Evolutionary conservation across 129 eudicot species (phyloP).

Genomic region (Flaveria brownii): DNA sequence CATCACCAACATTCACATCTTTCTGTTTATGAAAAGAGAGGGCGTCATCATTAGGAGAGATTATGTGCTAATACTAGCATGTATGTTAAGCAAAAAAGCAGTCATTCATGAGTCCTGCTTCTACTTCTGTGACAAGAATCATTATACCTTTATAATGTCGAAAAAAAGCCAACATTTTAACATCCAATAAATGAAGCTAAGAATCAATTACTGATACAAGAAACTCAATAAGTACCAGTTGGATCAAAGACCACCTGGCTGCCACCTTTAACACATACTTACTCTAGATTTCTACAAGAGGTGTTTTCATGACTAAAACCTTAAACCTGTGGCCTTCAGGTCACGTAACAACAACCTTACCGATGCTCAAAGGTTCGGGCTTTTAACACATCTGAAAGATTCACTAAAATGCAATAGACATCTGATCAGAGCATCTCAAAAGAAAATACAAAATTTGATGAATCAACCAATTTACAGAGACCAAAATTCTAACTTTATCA

Average conservation of each 20-base stretch:
- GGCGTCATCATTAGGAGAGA: conserved; percentile 17
- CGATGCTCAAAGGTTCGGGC: no score
- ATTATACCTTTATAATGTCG: not conserved
- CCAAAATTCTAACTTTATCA: conserved; percentile 8
- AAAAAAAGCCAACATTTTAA: not conserved
- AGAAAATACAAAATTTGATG: not conserved
- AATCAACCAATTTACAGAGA: not conserved
- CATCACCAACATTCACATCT: conserved; percentile 13
- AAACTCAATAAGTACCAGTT: not conserved
- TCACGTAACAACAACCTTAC: not conserved
- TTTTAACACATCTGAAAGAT: not conserved
- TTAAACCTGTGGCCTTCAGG: not conserved
- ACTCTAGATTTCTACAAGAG: no score
- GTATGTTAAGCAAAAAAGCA: not conserved
- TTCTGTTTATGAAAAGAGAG: conserved; percentile 2
- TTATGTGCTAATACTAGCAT: conserved; percentile 13
- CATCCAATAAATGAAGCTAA: not conserved
- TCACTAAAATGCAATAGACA: not conserved
- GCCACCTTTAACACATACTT: no score
- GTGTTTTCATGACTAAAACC: no score
- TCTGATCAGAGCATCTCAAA: not conserved
- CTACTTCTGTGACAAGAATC: conserved; percentile 2
- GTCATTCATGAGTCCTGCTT: not conserved
- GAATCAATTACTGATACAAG: not conserved
- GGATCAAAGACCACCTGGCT: no score